These are phyloP conservation scores for Talaromyces sp. DNA, from an alignment of 2,329 filamentous ascomycete genomes.

Conservation along the genomic window DNA sequence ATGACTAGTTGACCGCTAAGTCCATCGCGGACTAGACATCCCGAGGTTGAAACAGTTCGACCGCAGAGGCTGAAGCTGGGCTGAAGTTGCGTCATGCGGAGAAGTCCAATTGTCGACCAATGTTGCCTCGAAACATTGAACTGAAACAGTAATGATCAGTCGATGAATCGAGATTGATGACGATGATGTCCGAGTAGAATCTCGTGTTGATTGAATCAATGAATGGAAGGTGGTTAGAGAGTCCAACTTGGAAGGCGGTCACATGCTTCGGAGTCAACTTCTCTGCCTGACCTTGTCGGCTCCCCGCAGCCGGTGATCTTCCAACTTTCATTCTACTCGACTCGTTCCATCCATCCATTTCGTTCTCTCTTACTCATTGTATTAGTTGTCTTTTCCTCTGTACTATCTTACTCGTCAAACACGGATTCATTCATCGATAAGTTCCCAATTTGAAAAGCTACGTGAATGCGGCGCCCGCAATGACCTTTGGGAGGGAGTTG, in stretches of 20 bases:
- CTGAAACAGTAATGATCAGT: background rate
- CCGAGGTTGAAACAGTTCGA: constrained; percentile 3
- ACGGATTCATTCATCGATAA: constrained; percentile 6
- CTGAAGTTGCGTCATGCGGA: constrained; percentile 10
- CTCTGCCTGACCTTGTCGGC: constrained; percentile 5
- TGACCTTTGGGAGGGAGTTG: constrained; percentile 32
- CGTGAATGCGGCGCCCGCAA: constrained; percentile 26
- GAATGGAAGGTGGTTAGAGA: background rate
- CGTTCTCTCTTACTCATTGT: too few relatives aligned
- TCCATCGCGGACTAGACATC: constrained; percentile 4
- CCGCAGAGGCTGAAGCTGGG: background rate
- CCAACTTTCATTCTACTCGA: background rate
- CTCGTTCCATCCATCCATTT: background rate
- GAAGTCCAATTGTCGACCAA: background rate
- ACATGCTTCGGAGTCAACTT: constrained; percentile 9
- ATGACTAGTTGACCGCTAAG: background rate
- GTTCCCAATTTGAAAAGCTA: background rate
- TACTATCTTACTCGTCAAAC: background rate
- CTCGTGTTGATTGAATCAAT: background rate
- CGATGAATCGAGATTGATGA: background rate
- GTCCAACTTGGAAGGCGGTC: background rate
- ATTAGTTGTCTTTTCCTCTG: too few relatives aligned
- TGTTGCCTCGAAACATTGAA: background rate
- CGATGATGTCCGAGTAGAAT: background rate
- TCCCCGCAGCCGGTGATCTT: constrained; percentile 9